A percentile compares a stretch with the other conserved stretches of the same genome.
These are phyloP conservation scores for Cladosporium sp. DNA, from an alignment of 2,329 filamentous ascomycete species.

Conservation along the genomic window DNA sequence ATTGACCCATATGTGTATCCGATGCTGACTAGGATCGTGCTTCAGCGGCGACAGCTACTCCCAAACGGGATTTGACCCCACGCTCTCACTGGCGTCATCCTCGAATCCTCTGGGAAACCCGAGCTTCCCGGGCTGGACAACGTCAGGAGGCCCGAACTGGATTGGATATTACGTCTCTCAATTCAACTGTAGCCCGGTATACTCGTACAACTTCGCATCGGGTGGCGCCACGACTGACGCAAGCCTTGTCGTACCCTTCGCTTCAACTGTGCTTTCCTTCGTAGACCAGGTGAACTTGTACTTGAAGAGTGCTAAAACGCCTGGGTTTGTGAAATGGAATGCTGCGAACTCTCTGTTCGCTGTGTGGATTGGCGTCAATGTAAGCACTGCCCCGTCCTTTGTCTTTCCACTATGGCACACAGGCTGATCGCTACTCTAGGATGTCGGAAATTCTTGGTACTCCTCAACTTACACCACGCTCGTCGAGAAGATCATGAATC, in stretches of 20 bases:
- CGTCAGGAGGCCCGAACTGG: slow-evolving; percentile 47
- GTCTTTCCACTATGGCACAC: background rate
- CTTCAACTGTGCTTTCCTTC: slow-evolving; percentile 44
- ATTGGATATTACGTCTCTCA: slow-evolving; percentile 44
- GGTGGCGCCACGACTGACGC: slow-evolving; percentile 41
- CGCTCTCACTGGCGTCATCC: slow-evolving; percentile 44
- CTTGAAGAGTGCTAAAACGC: slow-evolving; percentile 25
- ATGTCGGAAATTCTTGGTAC: slow-evolving; percentile 47
- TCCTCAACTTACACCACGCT: slow-evolving; percentile 29
- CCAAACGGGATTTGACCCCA: slow-evolving; percentile 52
- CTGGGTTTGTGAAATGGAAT: slow-evolving; percentile 28
- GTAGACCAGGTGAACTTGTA: slow-evolving; percentile 46
- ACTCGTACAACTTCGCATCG: slow-evolving; percentile 49
- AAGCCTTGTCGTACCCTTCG: slow-evolving; percentile 46
- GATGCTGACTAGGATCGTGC: slow-evolving; percentile 15
- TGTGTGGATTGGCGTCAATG: slow-evolving; percentile 47
- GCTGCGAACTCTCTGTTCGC: slow-evolving; percentile 39
- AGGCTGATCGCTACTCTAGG: slow-evolving; percentile 18
- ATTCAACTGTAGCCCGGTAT: slow-evolving; percentile 40
- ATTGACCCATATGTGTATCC: background rate
- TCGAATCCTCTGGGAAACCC: slow-evolving; percentile 59
- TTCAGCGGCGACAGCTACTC: slow-evolving; percentile 53
- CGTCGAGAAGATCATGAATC: slow-evolving; percentile 32
- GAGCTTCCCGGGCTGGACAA: slow-evolving; percentile 37
- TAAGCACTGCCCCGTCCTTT: background rate